Evolutionary conservation across 2,329 filamentous ascomycete genomes (phyloP).

Genomic region (Cladosporium sp.): DNA sequence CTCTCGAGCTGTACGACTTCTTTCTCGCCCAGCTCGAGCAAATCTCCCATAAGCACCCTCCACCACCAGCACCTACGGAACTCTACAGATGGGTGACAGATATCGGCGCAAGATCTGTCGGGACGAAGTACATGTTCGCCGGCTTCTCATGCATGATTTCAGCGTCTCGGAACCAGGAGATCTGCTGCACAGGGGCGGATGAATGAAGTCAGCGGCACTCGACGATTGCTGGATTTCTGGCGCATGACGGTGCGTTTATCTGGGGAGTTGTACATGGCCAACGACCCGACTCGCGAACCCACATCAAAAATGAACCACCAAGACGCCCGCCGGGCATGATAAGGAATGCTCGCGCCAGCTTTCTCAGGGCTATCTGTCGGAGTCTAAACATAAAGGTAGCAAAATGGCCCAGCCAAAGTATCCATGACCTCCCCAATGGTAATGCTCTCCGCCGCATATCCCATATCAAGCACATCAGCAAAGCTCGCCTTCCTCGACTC

Average conservation of each 20-base stretch:
- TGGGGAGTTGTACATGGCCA: slow-evolving; percentile 5
- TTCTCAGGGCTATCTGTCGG: no score
- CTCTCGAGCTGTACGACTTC: background rate
- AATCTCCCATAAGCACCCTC: background rate
- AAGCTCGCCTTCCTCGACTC: slow-evolving; percentile 35
- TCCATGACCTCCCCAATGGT: slow-evolving; percentile 32
- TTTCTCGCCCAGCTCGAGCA: background rate
- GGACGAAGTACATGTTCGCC: slow-evolving; percentile 6
- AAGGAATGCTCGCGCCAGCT: no score
- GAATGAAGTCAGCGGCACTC: background rate
- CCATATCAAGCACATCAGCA: slow-evolving; percentile 36
- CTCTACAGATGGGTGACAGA: background rate
- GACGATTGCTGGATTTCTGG: background rate
- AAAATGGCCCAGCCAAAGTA: slow-evolving; percentile 42
- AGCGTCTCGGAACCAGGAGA: background rate
- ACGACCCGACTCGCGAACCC: background rate
- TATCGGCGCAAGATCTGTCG: slow-evolving; percentile 2
- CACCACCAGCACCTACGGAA: background rate
- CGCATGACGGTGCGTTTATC: background rate
- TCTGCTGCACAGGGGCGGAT: background rate
- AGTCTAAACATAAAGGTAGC: slow-evolving; percentile 36
- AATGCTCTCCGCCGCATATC: slow-evolving; percentile 16
- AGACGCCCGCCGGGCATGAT: no score
- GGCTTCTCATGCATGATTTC: slow-evolving; percentile 3
- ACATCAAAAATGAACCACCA: no score